Percentiles rank a stretch among this genome's conserved stretches.
These are phyloP conservation scores for Bipolaris victoriae DNA, from an alignment of 2,329 filamentous ascomycete species.

Conservation along the genomic window DNA sequence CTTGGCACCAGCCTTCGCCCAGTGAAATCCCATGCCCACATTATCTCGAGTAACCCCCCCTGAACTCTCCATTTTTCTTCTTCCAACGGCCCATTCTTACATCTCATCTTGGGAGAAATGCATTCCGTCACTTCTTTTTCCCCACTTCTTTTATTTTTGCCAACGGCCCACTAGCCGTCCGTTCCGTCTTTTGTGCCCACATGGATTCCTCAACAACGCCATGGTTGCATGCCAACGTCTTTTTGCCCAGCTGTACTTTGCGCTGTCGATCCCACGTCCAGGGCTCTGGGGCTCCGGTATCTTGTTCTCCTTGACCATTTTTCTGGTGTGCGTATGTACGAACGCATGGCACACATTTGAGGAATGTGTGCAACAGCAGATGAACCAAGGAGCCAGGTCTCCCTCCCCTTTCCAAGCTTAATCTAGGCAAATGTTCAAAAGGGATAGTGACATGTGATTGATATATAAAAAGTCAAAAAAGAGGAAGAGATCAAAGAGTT, in stretches of 20 bases:
- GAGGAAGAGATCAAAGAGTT: too few species aligned
- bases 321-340: too few species aligned
- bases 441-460: not conserved
- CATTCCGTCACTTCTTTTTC: not conserved
- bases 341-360: not conserved
- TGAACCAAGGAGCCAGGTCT: too few species aligned
- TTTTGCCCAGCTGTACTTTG: not conserved
- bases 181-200: not conserved
- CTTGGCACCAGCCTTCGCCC: too few species aligned
- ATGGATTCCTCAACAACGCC: not conserved
- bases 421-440: not conserved
- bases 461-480: too few species aligned
- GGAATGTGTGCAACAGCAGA: not conserved
- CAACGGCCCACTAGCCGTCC: slow-evolving; percentile 2
- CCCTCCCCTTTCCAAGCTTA: too few species aligned
- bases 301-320: too few species aligned
- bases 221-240: not conserved
- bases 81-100: not conserved
- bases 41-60: too few species aligned
- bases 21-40: too few species aligned
- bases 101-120: not conserved
- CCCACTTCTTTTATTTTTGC: not conserved
- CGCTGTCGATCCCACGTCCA: not conserved
- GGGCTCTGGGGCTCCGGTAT: not conserved
- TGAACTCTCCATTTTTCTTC: not conserved